A percentile compares a stretch with the other conserved stretches of the same genome.
Conservation (phyloP, 2,329 filamentous ascomycete species). For the Diplodia scrobiculata region DNA sequence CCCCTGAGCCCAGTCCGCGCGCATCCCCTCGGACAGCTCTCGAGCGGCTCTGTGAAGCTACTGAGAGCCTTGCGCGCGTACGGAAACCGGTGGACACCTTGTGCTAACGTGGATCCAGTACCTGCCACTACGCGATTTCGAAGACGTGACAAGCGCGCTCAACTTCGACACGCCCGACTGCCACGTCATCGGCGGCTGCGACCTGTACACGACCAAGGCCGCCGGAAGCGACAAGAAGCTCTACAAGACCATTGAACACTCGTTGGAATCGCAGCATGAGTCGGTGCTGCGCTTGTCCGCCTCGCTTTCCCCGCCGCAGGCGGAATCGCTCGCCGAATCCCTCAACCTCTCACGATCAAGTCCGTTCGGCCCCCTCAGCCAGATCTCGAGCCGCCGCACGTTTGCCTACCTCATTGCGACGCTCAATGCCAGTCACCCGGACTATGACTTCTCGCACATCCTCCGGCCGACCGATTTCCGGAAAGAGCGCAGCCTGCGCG, state of each 20-base stretch:
- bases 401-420: conserved; percentile 97
- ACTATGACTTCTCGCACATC: conserved; percentile 96
- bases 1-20: conserved; percentile 5
- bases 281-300: conserved; percentile 83
- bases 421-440: conserved; percentile 89
- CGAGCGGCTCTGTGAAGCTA: conserved; percentile 8
- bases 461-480: conserved; percentile 87
- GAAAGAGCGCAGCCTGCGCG: conserved; percentile 75
- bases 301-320: conserved; percentile 81
- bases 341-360: conserved; percentile 82
- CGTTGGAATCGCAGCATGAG: conserved; percentile 87
- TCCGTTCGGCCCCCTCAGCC: conserved; percentile 86
- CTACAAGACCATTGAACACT: conserved; percentile 91
- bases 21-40: conserved; percentile 4
- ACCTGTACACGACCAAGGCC: conserved; percentile 96
- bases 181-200: conserved; percentile 88
- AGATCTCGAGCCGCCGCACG: conserved; percentile 83
- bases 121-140: conserved; percentile 85
- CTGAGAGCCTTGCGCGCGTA: conserved; percentile 8
- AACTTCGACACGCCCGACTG: conserved; percentile 95
- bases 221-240: conserved; percentile 95
- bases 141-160: conserved; percentile 85
- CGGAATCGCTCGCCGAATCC: conserved; percentile 64
- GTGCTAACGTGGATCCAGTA: conserved; percentile 62
- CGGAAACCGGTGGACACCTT: not conserved